Percentiles rank a stretch among this genome's conserved stretches.
phyloP scores from a whole-genome alignment of 108 stramenopile species.

The Craspedostauros australis region DNA sequence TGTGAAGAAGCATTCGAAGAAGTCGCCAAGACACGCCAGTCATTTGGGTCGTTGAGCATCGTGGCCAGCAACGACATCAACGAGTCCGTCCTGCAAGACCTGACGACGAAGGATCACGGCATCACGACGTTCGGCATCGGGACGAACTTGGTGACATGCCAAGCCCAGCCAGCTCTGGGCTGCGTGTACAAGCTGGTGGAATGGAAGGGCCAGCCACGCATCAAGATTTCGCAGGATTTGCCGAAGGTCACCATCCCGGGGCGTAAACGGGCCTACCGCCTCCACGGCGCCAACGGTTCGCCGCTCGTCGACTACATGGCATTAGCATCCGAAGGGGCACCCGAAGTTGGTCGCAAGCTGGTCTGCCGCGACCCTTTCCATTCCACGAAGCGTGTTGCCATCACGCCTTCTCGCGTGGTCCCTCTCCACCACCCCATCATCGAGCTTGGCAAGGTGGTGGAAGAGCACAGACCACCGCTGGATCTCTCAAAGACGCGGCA shows the following conservation, averaged over 20 bases:
- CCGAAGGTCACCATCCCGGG: constrained; percentile 86
- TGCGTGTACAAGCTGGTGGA: constrained; percentile 96
- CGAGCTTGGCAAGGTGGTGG: constrained; percentile 52
- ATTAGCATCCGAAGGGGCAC: constrained; percentile 47
- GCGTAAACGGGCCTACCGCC: constrained; percentile 81
- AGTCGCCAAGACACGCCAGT: constrained; percentile 34
- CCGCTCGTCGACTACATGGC: constrained; percentile 87
- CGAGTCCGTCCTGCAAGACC: constrained; percentile 73
- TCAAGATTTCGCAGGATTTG: constrained; percentile 90
- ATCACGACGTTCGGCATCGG: constrained; percentile 98
- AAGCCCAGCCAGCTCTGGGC: constrained; percentile 97
- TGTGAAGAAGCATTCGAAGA: constrained; percentile 50
- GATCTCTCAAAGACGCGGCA: constrained; percentile 28
- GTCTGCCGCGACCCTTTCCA: constrained; percentile 91
- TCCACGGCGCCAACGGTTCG: constrained; percentile 61
- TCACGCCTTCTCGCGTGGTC: constrained; percentile 71
- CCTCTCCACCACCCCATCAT: constrained; percentile 81
- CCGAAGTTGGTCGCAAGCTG: constrained; percentile 59
- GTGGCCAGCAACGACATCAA: constrained; percentile 98
- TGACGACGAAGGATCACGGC: constrained; percentile 79
- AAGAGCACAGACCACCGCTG: not conserved
- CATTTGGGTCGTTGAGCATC: constrained; percentile 72
- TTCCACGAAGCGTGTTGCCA: constrained; percentile 69
- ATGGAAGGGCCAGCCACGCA: constrained; percentile 76
- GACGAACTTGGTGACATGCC: constrained; percentile 95